Percentiles rank a stretch among this genome's conserved stretches.
Evolutionary conservation across 345 rosid genomes (phyloP).

Genomic region (Lepidium didymum): DNA sequence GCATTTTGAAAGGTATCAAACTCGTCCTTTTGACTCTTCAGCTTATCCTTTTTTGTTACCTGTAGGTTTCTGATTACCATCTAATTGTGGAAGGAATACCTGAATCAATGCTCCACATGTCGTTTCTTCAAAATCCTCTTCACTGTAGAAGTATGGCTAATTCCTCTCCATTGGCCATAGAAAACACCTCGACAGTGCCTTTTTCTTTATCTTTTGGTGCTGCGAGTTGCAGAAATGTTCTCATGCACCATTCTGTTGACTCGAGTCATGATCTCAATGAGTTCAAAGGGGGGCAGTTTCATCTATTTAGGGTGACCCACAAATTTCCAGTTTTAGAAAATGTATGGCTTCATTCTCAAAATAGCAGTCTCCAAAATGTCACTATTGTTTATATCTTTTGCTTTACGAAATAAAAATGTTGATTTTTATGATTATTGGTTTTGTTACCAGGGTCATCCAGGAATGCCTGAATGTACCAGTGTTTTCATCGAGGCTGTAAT

Average conservation of each 20-base stretch:
- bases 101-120: slow-evolving; percentile 26
- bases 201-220: slow-evolving; percentile 35
- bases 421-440: slow-evolving; percentile 8
- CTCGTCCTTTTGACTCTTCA: background rate
- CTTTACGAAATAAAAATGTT: background rate
- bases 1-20: background rate
- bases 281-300: slow-evolving; percentile 44
- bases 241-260: slow-evolving; percentile 29
- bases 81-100: slow-evolving; percentile 52
- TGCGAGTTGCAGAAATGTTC: slow-evolving; percentile 35
- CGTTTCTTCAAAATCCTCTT: slow-evolving; percentile 26
- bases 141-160: slow-evolving; percentile 48
- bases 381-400: background rate
- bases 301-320: slow-evolving; percentile 52
- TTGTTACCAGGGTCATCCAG: slow-evolving; percentile 44
- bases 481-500: slow-evolving; percentile 59
- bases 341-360: slow-evolving; percentile 29
- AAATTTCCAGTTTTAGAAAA: slow-evolving; percentile 50
- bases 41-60: slow-evolving; percentile 2
- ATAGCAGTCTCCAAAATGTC: background rate
- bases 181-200: slow-evolving; percentile 30
- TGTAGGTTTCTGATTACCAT: slow-evolving; percentile 60
- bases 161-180: slow-evolving; percentile 25
- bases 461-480: slow-evolving; percentile 30
- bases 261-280: slow-evolving; percentile 33